phyloP scores from a whole-genome alignment of 1,139 yeast genomes.

The Zygosaccharomyces sapae region DNA sequence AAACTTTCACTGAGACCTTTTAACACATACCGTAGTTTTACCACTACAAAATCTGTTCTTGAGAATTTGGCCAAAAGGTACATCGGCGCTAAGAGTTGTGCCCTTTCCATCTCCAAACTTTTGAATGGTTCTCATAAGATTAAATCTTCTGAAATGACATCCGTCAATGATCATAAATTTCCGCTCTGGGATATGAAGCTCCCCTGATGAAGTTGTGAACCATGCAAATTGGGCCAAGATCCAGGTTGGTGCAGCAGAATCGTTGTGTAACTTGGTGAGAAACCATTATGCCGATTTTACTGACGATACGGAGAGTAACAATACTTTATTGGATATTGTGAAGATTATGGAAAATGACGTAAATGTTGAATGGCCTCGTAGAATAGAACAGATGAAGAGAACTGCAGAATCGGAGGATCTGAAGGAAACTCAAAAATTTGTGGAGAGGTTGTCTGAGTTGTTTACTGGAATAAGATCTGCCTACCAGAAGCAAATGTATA shows the following conservation, averaged over 20 bases:
- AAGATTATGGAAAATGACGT: slow-evolving; percentile 66
- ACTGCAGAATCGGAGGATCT: slow-evolving; percentile 28
- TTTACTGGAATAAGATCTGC: slow-evolving; percentile 68
- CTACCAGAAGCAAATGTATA: slow-evolving; percentile 73
- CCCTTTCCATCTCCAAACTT: slow-evolving; percentile 44
- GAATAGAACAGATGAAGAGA: slow-evolving; percentile 17
- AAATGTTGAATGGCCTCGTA: slow-evolving; percentile 64
- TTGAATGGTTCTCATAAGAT: slow-evolving; percentile 18
- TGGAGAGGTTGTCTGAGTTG: slow-evolving; percentile 48
- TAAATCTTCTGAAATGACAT: slow-evolving; percentile 8
- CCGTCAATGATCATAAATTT: slow-evolving; percentile 21
- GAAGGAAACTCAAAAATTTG: slow-evolving; percentile 37
- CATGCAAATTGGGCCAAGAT: slow-evolving; percentile 55
- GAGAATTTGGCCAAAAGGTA: slow-evolving; percentile 51
- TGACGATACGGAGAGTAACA: slow-evolving; percentile 60
- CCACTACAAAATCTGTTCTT: slow-evolving; percentile 49
- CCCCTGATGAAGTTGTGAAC: slow-evolving; percentile 38
- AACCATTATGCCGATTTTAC: slow-evolving; percentile 75
- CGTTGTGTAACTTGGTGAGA: slow-evolving; percentile 64
- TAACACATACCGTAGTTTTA: slow-evolving; percentile 63
- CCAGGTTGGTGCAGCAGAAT: slow-evolving; percentile 78
- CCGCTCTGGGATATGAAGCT: slow-evolving; percentile 47
- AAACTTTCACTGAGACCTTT: slow-evolving; percentile 56
- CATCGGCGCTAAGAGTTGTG: slow-evolving; percentile 56
- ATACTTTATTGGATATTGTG: slow-evolving; percentile 60